Conservation (phyloP, 2,329 filamentous ascomycete species). For the Sclerotinia minor region DNA sequence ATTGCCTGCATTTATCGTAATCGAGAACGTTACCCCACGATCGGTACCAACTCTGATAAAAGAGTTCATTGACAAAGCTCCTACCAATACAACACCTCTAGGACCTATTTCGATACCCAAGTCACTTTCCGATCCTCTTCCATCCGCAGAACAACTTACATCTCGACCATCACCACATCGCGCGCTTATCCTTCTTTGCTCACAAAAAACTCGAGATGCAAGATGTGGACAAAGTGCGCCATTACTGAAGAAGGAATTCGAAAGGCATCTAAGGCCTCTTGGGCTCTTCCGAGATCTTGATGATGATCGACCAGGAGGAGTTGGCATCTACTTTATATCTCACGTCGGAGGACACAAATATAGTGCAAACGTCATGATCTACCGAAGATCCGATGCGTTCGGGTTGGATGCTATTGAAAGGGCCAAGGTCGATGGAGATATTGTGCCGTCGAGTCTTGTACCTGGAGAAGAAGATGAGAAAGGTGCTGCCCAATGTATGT, state of each 20-base stretch:
- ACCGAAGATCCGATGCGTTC: conserved; percentile 55
- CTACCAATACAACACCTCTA: conserved; percentile 65
- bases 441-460: conserved; percentile 36
- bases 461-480: conserved; percentile 42
- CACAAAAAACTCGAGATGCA: conserved; percentile 89
- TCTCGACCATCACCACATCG: conserved; percentile 75
- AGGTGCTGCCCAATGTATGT: conserved; percentile 85
- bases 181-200: conserved; percentile 89
- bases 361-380: conserved; percentile 90
- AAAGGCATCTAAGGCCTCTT: conserved; percentile 80
- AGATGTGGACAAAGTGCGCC: conserved; percentile 94
- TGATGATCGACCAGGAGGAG: conserved; percentile 85
- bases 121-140: conserved; percentile 40
- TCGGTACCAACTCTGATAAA: conserved; percentile 71
- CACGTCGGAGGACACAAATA: conserved; percentile 98
- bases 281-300: conserved; percentile 84
- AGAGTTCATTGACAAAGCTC: conserved; percentile 66
- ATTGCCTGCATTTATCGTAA: conserved; percentile 78
- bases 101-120: conserved; percentile 61
- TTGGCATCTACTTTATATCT: conserved; percentile 94
- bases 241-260: conserved; percentile 82
- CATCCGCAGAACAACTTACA: conserved; percentile 47
- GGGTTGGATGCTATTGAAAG: conserved; percentile 39
- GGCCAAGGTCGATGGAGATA: conserved; percentile 41
- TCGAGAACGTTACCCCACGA: conserved; percentile 80